A percentile compares a stretch with the other conserved stretches of the same genome.
These are phyloP conservation scores for Phytophthora kernoviae DNA, from an alignment of 352 stramenopile species.

Conservation along the genomic window DNA sequence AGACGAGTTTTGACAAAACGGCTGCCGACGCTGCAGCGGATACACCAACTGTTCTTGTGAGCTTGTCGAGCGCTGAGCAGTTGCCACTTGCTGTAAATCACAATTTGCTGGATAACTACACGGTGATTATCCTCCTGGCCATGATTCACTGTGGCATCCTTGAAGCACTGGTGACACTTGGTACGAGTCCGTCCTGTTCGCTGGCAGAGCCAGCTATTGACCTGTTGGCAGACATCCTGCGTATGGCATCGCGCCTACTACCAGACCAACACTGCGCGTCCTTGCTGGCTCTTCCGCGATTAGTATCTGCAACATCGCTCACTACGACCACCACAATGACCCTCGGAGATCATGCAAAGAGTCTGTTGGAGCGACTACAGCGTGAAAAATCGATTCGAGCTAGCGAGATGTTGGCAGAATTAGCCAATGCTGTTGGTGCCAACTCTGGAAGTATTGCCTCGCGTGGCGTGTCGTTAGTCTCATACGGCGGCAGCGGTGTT, in stretches of 20 bases:
- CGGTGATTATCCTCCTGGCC: constrained; percentile 80
- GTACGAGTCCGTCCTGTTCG: constrained; percentile 68
- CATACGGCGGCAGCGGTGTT: constrained; percentile 78
- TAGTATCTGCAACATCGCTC: constrained; percentile 82
- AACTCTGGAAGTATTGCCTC: constrained; percentile 76
- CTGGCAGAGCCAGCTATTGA: constrained; percentile 87
- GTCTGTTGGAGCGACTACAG: constrained; percentile 71
- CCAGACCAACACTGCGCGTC: constrained; percentile 86
- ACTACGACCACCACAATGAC: constrained; percentile 75
- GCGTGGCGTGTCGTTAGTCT: constrained; percentile 75
- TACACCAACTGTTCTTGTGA: constrained; percentile 67
- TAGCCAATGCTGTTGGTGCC: constrained; percentile 77
- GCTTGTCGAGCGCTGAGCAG: constrained; percentile 66
- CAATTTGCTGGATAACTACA: constrained; percentile 91
- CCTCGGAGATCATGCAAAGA: constrained; percentile 73
- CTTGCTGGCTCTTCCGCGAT: constrained; percentile 73
- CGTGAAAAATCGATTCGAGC: constrained; percentile 88
- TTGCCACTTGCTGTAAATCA: constrained; percentile 67
- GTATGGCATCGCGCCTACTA: constrained; percentile 82
- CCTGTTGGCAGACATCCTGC: constrained; percentile 80
- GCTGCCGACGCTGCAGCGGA: constrained; percentile 40
- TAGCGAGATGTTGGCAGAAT: constrained; percentile 84
- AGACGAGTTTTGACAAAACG: constrained; percentile 79
- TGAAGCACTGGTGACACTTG: constrained; percentile 83
- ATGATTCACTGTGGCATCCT: constrained; percentile 89